Conservation (phyloP, 495 filamentous ascomycete species). For the Aspergillus mulundensis region DNA sequence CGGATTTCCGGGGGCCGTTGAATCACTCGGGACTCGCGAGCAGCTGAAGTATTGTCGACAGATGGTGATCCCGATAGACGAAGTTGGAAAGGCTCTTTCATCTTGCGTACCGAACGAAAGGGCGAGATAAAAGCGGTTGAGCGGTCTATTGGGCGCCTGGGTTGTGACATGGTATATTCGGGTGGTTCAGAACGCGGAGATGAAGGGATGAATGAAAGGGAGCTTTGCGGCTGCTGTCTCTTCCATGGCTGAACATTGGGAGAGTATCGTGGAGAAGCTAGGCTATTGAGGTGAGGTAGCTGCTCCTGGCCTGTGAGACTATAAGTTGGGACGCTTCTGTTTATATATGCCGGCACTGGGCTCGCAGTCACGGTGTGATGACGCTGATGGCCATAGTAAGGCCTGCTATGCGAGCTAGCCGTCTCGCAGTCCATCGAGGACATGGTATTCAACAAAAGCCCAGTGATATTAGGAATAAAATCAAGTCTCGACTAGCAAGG, state of each 20-base stretch:
- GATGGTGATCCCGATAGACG: conserved; percentile 38
- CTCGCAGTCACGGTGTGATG: conserved; percentile 20
- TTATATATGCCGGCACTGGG: conserved; percentile 16
- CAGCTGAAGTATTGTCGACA: conserved; percentile 21
- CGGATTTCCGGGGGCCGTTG: conserved; percentile 18
- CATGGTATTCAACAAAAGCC: conserved; percentile 11
- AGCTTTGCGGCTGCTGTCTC: conserved; percentile 23
- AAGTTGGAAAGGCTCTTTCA: conserved; percentile 45
- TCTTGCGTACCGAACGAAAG: conserved; percentile 44
- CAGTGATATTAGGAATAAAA: neutral
- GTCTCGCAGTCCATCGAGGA: conserved; percentile 16
- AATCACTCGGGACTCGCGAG: conserved; percentile 14
- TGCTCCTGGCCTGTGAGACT: conserved; percentile 10
- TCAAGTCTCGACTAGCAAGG: neutral
- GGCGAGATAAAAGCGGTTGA: conserved; percentile 32
- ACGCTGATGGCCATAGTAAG: conserved; percentile 11
- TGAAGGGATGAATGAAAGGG: conserved; percentile 27
- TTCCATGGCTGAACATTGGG: conserved; percentile 24
- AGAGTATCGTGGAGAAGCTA: conserved; percentile 20
- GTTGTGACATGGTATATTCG: conserved; percentile 30
- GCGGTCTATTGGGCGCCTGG: conserved; percentile 27
- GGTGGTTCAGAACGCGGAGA: conserved; percentile 19
- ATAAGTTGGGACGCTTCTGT: conserved; percentile 17
- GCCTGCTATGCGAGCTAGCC: conserved; percentile 8
- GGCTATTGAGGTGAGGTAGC: conserved; percentile 5